Percentiles rank a stretch among this genome's conserved stretches.
Conservation (phyloP, 2,329 filamentous ascomycete genomes). For the Kalmusia sp. region DNA sequence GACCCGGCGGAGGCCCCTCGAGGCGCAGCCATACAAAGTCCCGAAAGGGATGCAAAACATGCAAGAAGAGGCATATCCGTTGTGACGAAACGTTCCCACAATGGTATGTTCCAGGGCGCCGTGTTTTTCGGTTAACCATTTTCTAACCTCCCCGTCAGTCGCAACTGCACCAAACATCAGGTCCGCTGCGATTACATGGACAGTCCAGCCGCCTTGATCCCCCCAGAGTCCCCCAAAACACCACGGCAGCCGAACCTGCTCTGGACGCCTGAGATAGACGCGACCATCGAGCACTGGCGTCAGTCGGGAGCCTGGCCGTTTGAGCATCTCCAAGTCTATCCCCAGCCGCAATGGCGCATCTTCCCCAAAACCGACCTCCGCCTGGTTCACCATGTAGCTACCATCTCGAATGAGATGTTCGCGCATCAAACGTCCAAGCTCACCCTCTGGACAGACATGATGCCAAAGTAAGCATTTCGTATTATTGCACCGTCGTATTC, state of each 20-base stretch:
- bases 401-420: constrained; percentile 83
- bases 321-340: constrained; percentile 78
- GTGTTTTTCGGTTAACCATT: too few relatives aligned
- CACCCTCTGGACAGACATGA: constrained; percentile 90
- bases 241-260: constrained; percentile 70
- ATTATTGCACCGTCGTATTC: constrained; percentile 30
- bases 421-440: constrained; percentile 80
- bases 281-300: constrained; percentile 82
- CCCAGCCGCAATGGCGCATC: constrained; percentile 73
- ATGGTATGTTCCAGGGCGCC: constrained; percentile 76
- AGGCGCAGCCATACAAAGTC: constrained; percentile 96
- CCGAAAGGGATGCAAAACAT: constrained; percentile 96
- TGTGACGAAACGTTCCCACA: constrained; percentile 98
- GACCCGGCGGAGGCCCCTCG: constrained; percentile 92
- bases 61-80: constrained; percentile 95
- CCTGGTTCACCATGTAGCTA: constrained; percentile 88
- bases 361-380: constrained; percentile 82
- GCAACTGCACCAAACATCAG: constrained; percentile 99
- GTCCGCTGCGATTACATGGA: constrained; percentile 98
- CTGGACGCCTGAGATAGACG: constrained; percentile 86
- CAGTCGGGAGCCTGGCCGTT: constrained; percentile 86
- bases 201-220: constrained; percentile 70
- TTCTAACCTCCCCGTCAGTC: too few relatives aligned
- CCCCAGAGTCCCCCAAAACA: constrained; percentile 56
- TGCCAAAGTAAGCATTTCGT: constrained; percentile 76